Conservation (phyloP, 495 filamentous ascomycete genomes). For the Penicillium bovifimosum region DNA sequence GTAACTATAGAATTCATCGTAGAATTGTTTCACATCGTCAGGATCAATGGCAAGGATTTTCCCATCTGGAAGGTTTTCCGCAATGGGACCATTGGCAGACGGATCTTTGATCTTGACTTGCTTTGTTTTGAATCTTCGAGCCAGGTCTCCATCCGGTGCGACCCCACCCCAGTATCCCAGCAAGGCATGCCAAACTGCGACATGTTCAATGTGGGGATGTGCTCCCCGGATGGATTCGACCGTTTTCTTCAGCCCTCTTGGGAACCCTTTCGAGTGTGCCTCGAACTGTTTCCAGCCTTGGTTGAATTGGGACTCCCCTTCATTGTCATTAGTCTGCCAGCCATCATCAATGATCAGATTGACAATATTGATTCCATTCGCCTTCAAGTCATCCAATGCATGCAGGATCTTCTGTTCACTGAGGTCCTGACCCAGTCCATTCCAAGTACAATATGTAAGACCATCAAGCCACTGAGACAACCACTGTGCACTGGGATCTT, state of each 20-base stretch:
- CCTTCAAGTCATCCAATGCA: conserved; percentile 65
- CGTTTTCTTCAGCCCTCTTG: conserved; percentile 65
- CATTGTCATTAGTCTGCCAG: conserved; percentile 77
- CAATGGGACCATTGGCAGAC: conserved; percentile 54
- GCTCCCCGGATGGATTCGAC: conserved; percentile 60
- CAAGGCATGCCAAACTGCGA: conserved; percentile 96
- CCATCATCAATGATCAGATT: conserved; percentile 94
- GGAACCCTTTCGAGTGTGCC: conserved; percentile 75
- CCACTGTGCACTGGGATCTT: conserved; percentile 59
- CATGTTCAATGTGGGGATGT: conserved; percentile 69
- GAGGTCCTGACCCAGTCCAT: conserved; percentile 75
- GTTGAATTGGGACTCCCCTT: conserved; percentile 46
- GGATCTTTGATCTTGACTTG: conserved; percentile 55
- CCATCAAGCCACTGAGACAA: conserved; percentile 88
- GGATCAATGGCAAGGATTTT: conserved; percentile 59
- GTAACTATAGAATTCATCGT: conserved; percentile 87
- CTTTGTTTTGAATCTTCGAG: conserved; percentile 71
- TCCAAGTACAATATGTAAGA: conserved; percentile 83
- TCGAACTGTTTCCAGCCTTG: conserved; percentile 68
- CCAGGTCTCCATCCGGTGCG: conserved; percentile 62
- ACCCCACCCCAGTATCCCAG: conserved; percentile 95
- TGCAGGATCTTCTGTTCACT: conserved; percentile 72
- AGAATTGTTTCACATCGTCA: conserved; percentile 68
- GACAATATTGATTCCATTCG: conserved; percentile 67
- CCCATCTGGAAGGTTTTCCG: conserved; percentile 17